Evolutionary conservation across 768 basidiomycete species (phyloP), one percentile per base, ranked within the genome.

Genomic region (Suillus bovinus): DNA sequence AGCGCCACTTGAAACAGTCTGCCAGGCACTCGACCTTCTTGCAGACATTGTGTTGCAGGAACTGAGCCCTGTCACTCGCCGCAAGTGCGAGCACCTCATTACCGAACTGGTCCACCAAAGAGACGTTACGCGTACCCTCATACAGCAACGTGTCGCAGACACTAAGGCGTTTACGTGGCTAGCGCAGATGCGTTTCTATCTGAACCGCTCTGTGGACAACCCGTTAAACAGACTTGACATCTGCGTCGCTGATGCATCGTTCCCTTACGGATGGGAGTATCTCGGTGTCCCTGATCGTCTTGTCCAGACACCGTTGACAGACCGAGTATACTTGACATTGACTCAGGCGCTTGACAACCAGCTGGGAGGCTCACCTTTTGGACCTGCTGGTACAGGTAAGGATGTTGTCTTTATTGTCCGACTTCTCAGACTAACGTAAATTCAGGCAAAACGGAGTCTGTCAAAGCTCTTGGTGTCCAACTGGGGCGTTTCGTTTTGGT

Each of bases 181-280:
- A 16, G 96, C 93, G 69, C 95, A 99, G 71, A 99, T 99, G 97
- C 91, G 97, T 10, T 99, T 95, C 79, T 98, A 99, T 74, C 84
- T 97, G 38, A 89, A 96, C 69, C 80, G 81, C 17, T 70, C 79
- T 0, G 72, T 82, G n/a, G 84, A 88, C 50, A 89, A 91, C 64
- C 90, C 94, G 3, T 79, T 97, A 50, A 88, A 96, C 42, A 81
- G 93, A 38, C 80, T 99, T 42, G 77, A 83, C 20, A 90, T 99
- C 66, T 86, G 84, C 63, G 89, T 91, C 61, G 97, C 97, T 20
- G 92, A 96, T 76, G 94, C 96, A 4, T 81, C 83, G 2, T 99
- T 99, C 84, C 89, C 91, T 6, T 99, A 99, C 69, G 97, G 97
- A 20, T 99, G 94, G 94, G 97, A 99, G 74, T 99, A 99, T 73